Evolutionary conservation across 768 basidiomycete species (phyloP), one percentile per base, ranked within the genome.

Genomic region (Gelatoporia subvermispora): DNA sequence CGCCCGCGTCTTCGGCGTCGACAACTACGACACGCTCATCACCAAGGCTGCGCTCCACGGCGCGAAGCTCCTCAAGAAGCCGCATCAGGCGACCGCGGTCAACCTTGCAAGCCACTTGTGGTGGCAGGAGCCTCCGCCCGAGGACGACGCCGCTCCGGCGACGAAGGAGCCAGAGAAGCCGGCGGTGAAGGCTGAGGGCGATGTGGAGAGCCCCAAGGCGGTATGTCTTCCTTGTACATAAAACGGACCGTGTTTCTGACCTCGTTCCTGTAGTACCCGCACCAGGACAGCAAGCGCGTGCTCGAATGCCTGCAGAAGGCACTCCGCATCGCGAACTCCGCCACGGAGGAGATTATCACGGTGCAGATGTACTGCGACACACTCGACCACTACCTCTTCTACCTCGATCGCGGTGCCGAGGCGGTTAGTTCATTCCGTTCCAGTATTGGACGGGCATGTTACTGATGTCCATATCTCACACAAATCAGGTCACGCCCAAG

Each of bases 41-140:
- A 98, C 96, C 22, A 98, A 99, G 69, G 96, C 95, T n/a, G 95
- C 95, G 5, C 70, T 98, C 55, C 96, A 99, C 65, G 93, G 92
- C 4, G 89, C 93, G 24, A 95, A 95, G 69, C 68, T 98, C 54
- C 67, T 99, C 67, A 99, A 99, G 78, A 98, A 99, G 77, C 92
- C 92, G 11, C 95, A 97, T 66, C 96, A 98, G 68, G 88, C 94
- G 11, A 90, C 85, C 8, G 96, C 95, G 4, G 96, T 98, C 18
- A 84, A 88, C 42, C 74, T 93, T 24, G 96, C 96, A 8, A 96
- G 93, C 64, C 96, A 99, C 69, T 70, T 99, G 57, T 99, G 95
- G 95, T 99, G 94, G 94, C 96, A 98, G 64, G 87, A 87, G 53
- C 73, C 81, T 21, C 66, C 75, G 1, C 55, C 69, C 20, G 81